phyloP scores from a whole-genome alignment of 352 stramenopile genomes.

The Phytophthora kernoviae region DNA sequence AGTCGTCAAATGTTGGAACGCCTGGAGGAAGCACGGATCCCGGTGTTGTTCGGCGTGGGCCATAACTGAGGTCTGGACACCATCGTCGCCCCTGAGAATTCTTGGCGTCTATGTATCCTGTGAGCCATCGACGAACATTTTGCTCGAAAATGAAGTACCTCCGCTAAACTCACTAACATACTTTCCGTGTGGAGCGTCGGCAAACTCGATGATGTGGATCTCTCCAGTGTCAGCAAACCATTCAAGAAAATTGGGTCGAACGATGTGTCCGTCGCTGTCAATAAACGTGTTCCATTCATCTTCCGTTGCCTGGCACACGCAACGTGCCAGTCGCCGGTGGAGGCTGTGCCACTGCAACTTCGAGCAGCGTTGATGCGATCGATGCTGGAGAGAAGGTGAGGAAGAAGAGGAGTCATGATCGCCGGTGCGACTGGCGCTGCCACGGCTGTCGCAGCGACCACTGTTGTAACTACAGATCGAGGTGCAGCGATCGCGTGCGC shows the following conservation, averaged over 20 bases:
- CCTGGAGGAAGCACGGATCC: conserved; percentile 38
- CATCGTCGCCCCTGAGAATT: conserved; percentile 37
- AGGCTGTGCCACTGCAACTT: conserved; percentile 39
- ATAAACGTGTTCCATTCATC: conserved; percentile 47
- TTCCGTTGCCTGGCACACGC: conserved; percentile 40
- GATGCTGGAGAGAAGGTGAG: conserved; percentile 31
- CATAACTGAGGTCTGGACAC: conserved; percentile 38
- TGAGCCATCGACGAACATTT: conserved; percentile 21
- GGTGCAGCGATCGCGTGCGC: conserved; percentile 6
- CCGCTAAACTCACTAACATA: conserved; percentile 17
- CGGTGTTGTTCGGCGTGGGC: conserved; percentile 31
- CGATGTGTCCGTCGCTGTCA: conserved; percentile 31
- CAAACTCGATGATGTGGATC: conserved; percentile 52
- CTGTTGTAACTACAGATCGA: conserved; percentile 11
- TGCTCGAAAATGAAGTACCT: conserved; percentile 4
- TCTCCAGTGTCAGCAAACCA: conserved; percentile 39
- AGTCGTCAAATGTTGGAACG: conserved; percentile 40
- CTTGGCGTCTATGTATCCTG: conserved; percentile 11
- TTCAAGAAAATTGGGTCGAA: conserved; percentile 37
- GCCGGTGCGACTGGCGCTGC: conserved; percentile 11
- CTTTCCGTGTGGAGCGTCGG: conserved; percentile 18
- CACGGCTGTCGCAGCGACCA: conserved; percentile 14
- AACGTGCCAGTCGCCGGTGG: conserved; percentile 29
- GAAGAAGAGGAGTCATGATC: conserved; percentile 24
- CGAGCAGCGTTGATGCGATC: conserved; percentile 46